Base-by-base conservation (phyloP, 495 filamentous ascomycete genomes). In the Podospora bellae-mahoneyi region DNA sequence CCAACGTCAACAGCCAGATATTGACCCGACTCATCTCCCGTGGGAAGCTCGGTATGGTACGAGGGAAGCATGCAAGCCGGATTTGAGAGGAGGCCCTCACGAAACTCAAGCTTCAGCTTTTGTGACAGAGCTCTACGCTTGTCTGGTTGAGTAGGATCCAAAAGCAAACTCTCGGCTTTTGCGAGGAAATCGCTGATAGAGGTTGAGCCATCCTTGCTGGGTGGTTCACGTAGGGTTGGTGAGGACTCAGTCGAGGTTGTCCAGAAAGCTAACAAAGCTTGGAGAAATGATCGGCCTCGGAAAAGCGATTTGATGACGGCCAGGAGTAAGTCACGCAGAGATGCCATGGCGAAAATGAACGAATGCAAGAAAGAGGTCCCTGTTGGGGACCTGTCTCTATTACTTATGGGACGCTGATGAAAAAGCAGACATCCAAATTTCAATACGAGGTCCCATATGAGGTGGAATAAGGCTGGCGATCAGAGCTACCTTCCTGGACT, bases 11-110 rank as follows among this genome's bases (percentile, higher is more conserved):
- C 80, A 28, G 85, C 84, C 58, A 88, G 78, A 68, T 81, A 87
- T 64, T 80, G 81, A 54, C 92, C 92, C 4, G 79, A 83, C 74
- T 96, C 92, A 61, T 86, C 76, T 39, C 92, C 92, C 9, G 80
- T 86, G 4, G 92, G 92, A 5, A 94, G 82, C 62, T 91, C 74
- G 85, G 89, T 66, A 87, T 92, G 74, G 85, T 93, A 75, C 77
- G 89, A 86, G 48, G 85, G 85, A 9, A 87, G 79, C 85, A 87
- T 87, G 73, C 82, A 84, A 65, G 79, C 78, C 27, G 80, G 71
- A 69, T 85, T 81, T 19, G 78, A 80, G 67, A 75, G 71, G 63
- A 83, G 72, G 16, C 80, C 79, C 60, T 84, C 77, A 48, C 75
- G 73, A 69, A 84, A 82, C 70, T 87, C 82, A 34, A 61, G 64